Evolutionary conservation across 1,139 yeast genomes (phyloP).

Genomic region (Arxiozyma bovina): DNA sequence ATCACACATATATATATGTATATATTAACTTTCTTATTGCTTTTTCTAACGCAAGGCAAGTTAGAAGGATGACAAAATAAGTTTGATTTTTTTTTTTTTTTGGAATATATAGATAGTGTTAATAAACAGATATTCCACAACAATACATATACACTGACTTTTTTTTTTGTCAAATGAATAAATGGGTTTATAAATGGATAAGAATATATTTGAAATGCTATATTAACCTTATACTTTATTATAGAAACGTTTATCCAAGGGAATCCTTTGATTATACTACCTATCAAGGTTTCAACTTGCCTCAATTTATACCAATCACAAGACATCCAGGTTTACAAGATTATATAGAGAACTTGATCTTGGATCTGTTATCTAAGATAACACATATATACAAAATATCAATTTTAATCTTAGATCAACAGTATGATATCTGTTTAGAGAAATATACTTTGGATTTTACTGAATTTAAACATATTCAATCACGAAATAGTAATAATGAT

Average conservation of each 20-base stretch:
- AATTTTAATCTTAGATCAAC: constrained; percentile 19
- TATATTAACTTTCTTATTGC: too few species aligned
- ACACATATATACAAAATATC: constrained; percentile 19
- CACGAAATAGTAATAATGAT: constrained; percentile 4
- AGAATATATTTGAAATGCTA: constrained; percentile 27
- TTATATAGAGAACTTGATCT: constrained; percentile 27
- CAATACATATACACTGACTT: too few species aligned
- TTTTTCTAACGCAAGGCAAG: too few species aligned
- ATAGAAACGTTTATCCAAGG: constrained; percentile 29
- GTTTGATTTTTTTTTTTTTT: too few species aligned
- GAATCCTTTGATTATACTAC: constrained; percentile 28
- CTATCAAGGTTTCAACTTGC: constrained; percentile 29
- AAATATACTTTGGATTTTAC: constrained; percentile 27
- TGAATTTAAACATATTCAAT: constrained; percentile 21
- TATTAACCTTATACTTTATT: constrained; percentile 25
- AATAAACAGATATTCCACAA: neutral
- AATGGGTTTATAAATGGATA: constrained; percentile 25
- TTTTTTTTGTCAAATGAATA: constrained; percentile 18
- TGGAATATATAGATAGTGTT: neutral
- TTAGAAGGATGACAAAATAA: too few species aligned
- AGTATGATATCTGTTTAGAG: constrained; percentile 21
- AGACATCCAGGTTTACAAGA: constrained; percentile 25
- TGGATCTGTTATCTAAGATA: constrained; percentile 22
- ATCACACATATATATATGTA: too few species aligned
- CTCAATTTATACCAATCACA: constrained; percentile 27